phyloP scores from a whole-genome alignment of 768 basidiomycete species.

The Macrocybe gigantea region DNA sequence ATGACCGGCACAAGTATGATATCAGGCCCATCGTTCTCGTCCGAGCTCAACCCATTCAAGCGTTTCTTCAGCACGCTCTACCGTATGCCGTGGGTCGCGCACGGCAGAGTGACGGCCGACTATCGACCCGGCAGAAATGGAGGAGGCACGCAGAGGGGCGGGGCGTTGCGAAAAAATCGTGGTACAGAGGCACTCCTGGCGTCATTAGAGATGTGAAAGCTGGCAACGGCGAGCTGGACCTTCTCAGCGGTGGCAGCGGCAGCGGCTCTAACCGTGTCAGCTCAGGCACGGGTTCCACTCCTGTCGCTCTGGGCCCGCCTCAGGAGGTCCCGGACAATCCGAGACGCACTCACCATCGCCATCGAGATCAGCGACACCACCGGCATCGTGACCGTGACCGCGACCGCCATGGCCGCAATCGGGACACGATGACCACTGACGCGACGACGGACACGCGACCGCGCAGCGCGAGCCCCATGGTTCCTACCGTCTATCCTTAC shows the following conservation, averaged over 20 bases:
- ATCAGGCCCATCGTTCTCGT: slow-evolving; percentile 31
- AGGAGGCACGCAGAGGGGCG: slow-evolving; percentile 7
- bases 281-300: neutral
- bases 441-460: neutral
- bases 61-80: slow-evolving; percentile 36
- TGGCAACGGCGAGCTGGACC: slow-evolving; percentile 22
- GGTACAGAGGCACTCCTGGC: slow-evolving; percentile 25
- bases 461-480: slow-evolving; percentile 13
- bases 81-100: slow-evolving; percentile 41
- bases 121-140: slow-evolving; percentile 32
- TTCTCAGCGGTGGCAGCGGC: slow-evolving; percentile 23
- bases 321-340: slow-evolving; percentile 12
- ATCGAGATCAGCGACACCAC: slow-evolving; percentile 9
- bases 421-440: neutral
- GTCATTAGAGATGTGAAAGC: slow-evolving; percentile 14
- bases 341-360: slow-evolving; percentile 14
- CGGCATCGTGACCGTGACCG: slow-evolving; percentile 8
- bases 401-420: slow-evolving; percentile 3
- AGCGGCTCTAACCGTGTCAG: slow-evolving; percentile 2
- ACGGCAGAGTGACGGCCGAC: slow-evolving; percentile 36
- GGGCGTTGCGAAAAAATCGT: slow-evolving; percentile 21
- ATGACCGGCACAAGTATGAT: slow-evolving; percentile 18
- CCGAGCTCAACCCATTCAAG: slow-evolving; percentile 31
- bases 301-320: slow-evolving; percentile 6
- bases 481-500: slow-evolving; percentile 26